Conservation (phyloP, 2,329 filamentous ascomycete species). For the Aspergillus felis region DNA sequence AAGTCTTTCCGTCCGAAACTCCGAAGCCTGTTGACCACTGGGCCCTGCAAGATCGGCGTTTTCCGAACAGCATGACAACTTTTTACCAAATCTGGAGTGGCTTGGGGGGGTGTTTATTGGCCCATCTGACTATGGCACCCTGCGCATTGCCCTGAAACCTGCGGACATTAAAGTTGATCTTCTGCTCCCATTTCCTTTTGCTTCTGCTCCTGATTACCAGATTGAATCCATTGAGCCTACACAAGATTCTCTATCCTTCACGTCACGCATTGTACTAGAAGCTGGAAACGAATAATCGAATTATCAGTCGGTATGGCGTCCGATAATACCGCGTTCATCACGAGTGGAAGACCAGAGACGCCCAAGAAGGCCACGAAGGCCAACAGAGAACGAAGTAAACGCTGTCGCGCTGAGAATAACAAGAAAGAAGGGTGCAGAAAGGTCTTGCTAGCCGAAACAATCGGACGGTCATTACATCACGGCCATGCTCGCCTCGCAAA, state of each 20-base stretch:
- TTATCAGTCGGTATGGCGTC: not conserved
- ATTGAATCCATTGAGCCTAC: not conserved
- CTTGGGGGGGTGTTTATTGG: not conserved
- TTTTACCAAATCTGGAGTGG: not conserved
- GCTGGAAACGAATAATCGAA: not conserved
- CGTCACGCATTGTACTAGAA: not conserved
- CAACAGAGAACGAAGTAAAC: not conserved
- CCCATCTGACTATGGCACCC: not conserved
- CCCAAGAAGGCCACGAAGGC: not conserved
- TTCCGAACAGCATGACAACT: not conserved
- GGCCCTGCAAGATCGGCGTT: not conserved
- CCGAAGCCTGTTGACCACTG: not conserved
- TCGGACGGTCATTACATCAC: not conserved
- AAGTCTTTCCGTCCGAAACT: not conserved
- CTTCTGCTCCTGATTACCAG: not conserved
- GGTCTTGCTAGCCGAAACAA: not conserved
- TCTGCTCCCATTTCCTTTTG: not conserved
- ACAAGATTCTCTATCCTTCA: not conserved
- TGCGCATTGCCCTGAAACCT: not conserved
- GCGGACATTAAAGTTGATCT: not conserved
- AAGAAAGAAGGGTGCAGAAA: not conserved
- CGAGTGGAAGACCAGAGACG: not conserved
- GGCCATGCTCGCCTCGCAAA: not conserved
- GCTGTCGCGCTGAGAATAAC: not conserved
- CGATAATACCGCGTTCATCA: not conserved